A percentile compares a stretch with the other conserved stretches of the same genome.
phyloP scores from a whole-genome alignment of 306 rosid species.

The Acacia melanoxylon region DNA sequence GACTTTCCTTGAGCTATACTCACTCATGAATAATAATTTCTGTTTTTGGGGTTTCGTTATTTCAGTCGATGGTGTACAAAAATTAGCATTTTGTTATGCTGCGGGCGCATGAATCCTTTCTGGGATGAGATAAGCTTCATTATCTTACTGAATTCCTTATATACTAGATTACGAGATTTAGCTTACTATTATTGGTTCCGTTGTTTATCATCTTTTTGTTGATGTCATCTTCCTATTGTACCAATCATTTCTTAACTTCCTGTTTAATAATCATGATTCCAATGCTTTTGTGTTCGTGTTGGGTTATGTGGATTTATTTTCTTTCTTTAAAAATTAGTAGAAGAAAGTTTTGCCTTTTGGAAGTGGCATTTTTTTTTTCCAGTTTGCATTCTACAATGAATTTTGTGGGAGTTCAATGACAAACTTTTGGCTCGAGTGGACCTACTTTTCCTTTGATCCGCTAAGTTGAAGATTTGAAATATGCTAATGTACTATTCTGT shows the following conservation, averaged over 20 bases:
- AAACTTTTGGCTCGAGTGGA: neutral
- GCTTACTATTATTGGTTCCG: neutral
- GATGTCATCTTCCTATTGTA: neutral
- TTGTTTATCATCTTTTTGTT: neutral
- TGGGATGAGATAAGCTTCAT: neutral
- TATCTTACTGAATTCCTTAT: neutral
- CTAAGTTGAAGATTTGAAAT: conserved; percentile 8
- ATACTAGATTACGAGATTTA: neutral
- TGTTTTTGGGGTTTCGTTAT: conserved; percentile 11
- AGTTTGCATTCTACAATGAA: neutral
- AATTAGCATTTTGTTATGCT: conserved; percentile 4
- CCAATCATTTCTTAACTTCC: conserved; percentile 13
- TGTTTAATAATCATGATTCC: conserved; percentile 14
- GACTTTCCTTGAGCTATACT: neutral
- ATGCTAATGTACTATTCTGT: neutral
- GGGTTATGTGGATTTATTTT: neutral
- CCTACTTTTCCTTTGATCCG: conserved; percentile 13
- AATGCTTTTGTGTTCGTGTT: neutral
- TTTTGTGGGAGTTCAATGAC: neutral
- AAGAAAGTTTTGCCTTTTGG: neutral
- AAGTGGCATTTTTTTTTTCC: neutral
- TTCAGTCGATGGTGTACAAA: neutral
- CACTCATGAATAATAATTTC: neutral
- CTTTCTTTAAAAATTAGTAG: neutral
- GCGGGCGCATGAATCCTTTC: neutral